Percentiles rank a stretch among this genome's conserved stretches.
These are phyloP conservation scores for Fistulinella staudtii DNA, from an alignment of 1,284 basidiomycete species.

Conservation along the genomic window DNA sequence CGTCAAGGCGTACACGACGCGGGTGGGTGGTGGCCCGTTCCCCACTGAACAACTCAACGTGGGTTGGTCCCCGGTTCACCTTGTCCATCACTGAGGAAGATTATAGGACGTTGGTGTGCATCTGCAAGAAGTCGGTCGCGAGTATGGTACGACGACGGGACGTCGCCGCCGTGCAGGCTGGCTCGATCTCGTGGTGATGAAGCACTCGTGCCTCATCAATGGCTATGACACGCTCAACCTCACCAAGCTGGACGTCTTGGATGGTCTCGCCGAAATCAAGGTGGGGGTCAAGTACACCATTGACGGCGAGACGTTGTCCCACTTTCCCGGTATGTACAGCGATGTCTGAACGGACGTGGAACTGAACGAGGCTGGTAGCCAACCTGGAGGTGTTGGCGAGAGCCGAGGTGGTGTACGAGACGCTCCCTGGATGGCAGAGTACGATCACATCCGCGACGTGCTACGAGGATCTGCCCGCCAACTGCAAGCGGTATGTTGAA, in stretches of 20 bases:
- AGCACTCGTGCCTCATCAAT: constrained; percentile 92
- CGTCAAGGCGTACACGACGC: constrained; percentile 96
- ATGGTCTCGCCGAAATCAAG: constrained; percentile 85
- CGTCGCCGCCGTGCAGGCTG: constrained; percentile 92
- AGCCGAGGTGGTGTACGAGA: constrained; percentile 88
- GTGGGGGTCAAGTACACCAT: constrained; percentile 80
- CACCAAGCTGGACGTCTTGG: constrained; percentile 94
- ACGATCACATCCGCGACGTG: constrained; percentile 66
- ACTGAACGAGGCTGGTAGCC: constrained; percentile 44
- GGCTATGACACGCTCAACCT: constrained; percentile 93
- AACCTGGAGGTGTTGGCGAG: constrained; percentile 79
- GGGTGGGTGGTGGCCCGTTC: constrained; percentile 97
- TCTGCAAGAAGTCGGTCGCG: constrained; percentile 90
- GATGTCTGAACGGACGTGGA: not conserved
- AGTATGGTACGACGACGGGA: constrained; percentile 92
- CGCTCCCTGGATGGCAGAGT: constrained; percentile 89
- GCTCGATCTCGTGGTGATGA: constrained; percentile 95
- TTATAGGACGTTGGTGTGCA: constrained; percentile 77
- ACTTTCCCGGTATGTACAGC: constrained; percentile 78
- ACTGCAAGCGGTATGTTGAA: constrained; percentile 84
- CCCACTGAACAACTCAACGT: constrained; percentile 93
- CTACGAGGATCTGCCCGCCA: constrained; percentile 82
- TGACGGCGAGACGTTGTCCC: constrained; percentile 73
- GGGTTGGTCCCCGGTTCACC: constrained; percentile 24
- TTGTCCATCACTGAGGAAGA: not conserved